Percentiles rank a stretch among this genome's conserved stretches.
Conservation (phyloP, 345 rosid species). For the Pistacia integerrima region DNA sequence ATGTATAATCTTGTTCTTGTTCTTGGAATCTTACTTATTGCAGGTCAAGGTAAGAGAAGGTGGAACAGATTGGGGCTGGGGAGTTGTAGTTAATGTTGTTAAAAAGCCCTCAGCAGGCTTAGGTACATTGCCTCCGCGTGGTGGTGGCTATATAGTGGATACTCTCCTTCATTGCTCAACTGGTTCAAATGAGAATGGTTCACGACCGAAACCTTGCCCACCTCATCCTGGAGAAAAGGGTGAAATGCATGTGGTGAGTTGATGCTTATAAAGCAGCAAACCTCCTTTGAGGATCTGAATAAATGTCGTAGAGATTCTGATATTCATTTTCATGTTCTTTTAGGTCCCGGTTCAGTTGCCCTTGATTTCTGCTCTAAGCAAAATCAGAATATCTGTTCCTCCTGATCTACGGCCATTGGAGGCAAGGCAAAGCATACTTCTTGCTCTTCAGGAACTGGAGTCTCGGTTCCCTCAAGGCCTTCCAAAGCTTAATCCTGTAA, state of each 20-base stretch:
- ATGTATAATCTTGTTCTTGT: neutral
- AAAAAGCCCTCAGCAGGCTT: conserved; percentile 68
- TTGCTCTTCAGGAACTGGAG: conserved; percentile 83
- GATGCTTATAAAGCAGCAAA: conserved; percentile 1
- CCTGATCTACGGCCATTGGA: conserved; percentile 91
- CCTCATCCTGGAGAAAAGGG: conserved; percentile 94
- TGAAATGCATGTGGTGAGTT: conserved; percentile 99
- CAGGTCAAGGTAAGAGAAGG: conserved; percentile 96
- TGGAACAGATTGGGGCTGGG: conserved; percentile 99
- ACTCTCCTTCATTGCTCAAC: conserved; percentile 91
- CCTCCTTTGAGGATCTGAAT: conserved; percentile 1
- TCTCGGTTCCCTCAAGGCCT: conserved; percentile 86
- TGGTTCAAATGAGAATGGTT: conserved; percentile 77
- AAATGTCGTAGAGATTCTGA: conserved; percentile 16
- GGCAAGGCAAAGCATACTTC: conserved; percentile 92
- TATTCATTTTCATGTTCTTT: conserved; percentile 24
- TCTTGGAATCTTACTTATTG: conserved; percentile 23
- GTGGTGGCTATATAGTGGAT: conserved; percentile 85
- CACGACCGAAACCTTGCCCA: conserved; percentile 90
- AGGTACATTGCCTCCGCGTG: conserved; percentile 58
- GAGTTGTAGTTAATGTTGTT: conserved; percentile 92
- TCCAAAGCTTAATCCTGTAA: conserved; percentile 97
- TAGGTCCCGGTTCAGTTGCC: conserved; percentile 98
- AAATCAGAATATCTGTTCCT: conserved; percentile 75
- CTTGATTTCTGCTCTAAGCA: conserved; percentile 77